A percentile compares a stretch with the other conserved stretches of the same genome.
These are phyloP conservation scores for Austroboletus niveus DNA, from an alignment of 1,284 basidiomycete species.

Conservation along the genomic window DNA sequence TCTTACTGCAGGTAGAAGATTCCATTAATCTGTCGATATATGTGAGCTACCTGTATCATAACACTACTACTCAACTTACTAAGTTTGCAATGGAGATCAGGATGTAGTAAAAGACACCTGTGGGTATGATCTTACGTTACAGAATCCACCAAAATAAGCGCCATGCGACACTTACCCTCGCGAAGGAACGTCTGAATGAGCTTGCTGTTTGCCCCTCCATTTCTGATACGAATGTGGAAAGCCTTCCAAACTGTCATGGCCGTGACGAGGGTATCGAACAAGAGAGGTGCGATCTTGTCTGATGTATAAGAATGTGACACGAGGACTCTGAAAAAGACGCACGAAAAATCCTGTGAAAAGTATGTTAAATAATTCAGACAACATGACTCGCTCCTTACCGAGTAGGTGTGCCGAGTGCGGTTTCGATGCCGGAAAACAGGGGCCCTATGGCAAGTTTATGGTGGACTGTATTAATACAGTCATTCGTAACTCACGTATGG, in stretches of 20 bases:
- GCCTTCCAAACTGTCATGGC: conserved; percentile 76
- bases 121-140: not conserved
- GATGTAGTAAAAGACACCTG: conserved; percentile 78
- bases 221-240: conserved; percentile 65
- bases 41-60: conserved; percentile 4
- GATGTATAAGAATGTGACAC: conserved; percentile 6
- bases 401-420: conserved; percentile 76
- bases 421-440: conserved; percentile 74
- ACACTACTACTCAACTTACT: conserved; percentile 25
- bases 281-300: conserved; percentile 67
- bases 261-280: conserved; percentile 76
- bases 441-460: conserved; percentile 43
- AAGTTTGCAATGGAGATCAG: conserved; percentile 78
- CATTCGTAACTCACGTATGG: conserved; percentile 46
- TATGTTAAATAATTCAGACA: conserved; percentile 10
- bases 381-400: conserved; percentile 41
- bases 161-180: conserved; percentile 50
- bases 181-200: conserved; percentile 80
- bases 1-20: conserved; percentile 79
- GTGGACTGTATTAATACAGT: not conserved
- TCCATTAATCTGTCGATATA: conserved; percentile 54
- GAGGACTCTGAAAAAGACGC: conserved; percentile 24
- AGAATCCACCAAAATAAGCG: not conserved
- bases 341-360: conserved; percentile 63
- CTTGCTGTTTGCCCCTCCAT: conserved; percentile 70